Evolutionary conservation across 208 protist genomes (phyloP), one percentile per base, ranked within the genome.

Genomic region (Wallacemonas sp.): DNA sequence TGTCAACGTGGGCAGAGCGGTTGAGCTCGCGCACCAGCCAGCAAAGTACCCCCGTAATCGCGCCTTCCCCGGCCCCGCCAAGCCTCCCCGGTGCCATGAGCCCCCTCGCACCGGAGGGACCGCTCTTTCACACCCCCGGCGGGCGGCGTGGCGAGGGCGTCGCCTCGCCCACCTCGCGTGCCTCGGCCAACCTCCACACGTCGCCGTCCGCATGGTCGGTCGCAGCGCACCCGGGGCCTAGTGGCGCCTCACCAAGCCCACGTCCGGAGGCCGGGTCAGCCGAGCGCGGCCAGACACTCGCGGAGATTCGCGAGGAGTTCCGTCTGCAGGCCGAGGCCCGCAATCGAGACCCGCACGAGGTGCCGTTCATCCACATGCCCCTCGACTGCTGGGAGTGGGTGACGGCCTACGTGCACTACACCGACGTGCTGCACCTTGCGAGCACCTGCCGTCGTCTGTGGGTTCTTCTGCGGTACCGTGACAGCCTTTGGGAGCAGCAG

Each of bases 401-500:
- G 11, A 76, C 82, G 12, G 50, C 67, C 18, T 89, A 67, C 55
- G 36, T 89, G 1, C 67, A 63, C 57, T 82, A 78, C 57, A 63
- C 49, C 8, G 82, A 89, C 36, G 77, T 89, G 3, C 22, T 83
- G 23, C 72, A 69, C 26, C 61, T 94, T 2, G 72, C 69, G 23
- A 72, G 76, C 48, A 84, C 81, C 1, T 94, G 88, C 48, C 72
- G 70, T 26, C 50, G 61, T 7, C 55, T 93, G 38, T 84, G 82
- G 76, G 11, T 62, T 2, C 32, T 70, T 20, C 54, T 91, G 33
- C 77, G 79, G 33, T 32, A 50, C 26, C 80, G 74, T 4, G 84
- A 89, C n/a, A 85, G 66, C 44, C 71, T 95, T 28, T 95, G 89
- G 89, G 59, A 64, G 61, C 50, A 65, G 36, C 89, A 95, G 73